These are phyloP conservation scores for Graphiopsis chlorocephala DNA, from an alignment of 2,329 filamentous ascomycete genomes.

Conservation along the genomic window DNA sequence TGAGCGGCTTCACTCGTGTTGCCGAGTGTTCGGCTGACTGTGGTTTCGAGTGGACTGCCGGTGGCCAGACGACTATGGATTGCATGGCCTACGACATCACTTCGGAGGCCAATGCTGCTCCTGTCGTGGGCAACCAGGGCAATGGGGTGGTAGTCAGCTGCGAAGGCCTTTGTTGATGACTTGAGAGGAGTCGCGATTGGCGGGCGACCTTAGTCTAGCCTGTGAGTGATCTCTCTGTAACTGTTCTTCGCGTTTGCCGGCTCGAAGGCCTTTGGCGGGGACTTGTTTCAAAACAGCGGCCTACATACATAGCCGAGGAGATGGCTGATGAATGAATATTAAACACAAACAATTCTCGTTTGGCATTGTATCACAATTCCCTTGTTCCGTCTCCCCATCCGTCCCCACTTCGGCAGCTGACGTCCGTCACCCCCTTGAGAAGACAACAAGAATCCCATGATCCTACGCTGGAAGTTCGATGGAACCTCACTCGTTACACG, in stretches of 20 bases:
- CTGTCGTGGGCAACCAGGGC: not conserved
- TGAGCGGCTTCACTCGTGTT: not conserved
- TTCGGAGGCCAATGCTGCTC: not conserved
- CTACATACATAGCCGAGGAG: not conserved
- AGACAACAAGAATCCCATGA: not conserved
- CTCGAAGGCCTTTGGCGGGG: not conserved
- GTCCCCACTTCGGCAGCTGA: slow-evolving; percentile 5
- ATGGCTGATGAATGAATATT: not conserved
- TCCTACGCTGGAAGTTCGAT: not conserved
- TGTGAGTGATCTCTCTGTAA: not conserved
- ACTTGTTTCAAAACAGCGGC: not conserved
- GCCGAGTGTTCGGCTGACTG: not conserved
- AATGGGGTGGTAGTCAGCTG: not conserved
- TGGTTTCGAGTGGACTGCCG: not conserved
- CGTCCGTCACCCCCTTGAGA: not conserved
- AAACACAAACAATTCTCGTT: slow-evolving; percentile 1
- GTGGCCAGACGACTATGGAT: slow-evolving; percentile 2
- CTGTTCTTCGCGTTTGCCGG: not conserved
- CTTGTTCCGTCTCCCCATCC: not conserved
- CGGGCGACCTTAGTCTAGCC: not conserved
- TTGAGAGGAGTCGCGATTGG: not conserved
- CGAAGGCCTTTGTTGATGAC: not conserved
- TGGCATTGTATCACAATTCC: not conserved
- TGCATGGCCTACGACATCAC: not conserved
- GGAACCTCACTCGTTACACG: not conserved